Evolutionary conservation across 2,329 filamentous ascomycete genomes (phyloP).

Genomic region (Huntiella moniliformis): DNA sequence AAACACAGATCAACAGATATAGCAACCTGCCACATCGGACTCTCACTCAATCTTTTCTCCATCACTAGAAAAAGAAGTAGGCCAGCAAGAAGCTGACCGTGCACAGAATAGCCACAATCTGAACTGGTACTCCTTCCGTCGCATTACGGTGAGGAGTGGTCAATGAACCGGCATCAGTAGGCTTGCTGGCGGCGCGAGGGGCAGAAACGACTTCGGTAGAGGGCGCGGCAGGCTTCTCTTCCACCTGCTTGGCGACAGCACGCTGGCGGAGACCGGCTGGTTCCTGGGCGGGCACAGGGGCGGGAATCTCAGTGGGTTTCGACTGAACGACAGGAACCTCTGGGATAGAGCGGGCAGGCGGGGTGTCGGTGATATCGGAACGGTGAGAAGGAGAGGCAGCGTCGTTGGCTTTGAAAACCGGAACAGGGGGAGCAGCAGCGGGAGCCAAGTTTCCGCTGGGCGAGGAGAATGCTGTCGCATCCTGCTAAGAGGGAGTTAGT

Average conservation of each 20-base stretch:
- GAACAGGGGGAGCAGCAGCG: conserved; percentile 9
- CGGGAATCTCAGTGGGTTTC: too few species aligned
- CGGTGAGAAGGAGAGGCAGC: neutral
- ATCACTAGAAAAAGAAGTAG: conserved; percentile 75
- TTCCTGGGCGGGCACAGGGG: neutral
- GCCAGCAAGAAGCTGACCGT: conserved; percentile 82
- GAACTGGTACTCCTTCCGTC: conserved; percentile 62
- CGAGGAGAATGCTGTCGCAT: conserved; percentile 22
- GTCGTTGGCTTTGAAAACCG: conserved; percentile 1
- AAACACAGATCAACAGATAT: neutral
- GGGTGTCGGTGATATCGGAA: too few species aligned
- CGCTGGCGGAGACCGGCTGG: conserved; percentile 8
- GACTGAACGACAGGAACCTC: neutral
- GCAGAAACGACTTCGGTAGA: neutral
- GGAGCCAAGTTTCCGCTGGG: conserved; percentile 21
- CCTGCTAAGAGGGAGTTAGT: neutral
- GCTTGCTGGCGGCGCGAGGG: neutral
- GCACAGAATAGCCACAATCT: conserved; percentile 67
- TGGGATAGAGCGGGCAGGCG: too few species aligned
- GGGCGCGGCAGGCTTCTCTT: conserved; percentile 3
- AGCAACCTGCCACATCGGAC: neutral
- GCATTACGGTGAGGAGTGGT: conserved; percentile 9
- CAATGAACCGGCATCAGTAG: neutral
- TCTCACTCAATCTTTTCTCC: neutral
- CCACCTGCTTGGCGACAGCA: conserved; percentile 1